Evolutionary conservation across 2,329 filamentous ascomycete species (phyloP).

Genomic region (Aspergillus carbonarius): DNA sequence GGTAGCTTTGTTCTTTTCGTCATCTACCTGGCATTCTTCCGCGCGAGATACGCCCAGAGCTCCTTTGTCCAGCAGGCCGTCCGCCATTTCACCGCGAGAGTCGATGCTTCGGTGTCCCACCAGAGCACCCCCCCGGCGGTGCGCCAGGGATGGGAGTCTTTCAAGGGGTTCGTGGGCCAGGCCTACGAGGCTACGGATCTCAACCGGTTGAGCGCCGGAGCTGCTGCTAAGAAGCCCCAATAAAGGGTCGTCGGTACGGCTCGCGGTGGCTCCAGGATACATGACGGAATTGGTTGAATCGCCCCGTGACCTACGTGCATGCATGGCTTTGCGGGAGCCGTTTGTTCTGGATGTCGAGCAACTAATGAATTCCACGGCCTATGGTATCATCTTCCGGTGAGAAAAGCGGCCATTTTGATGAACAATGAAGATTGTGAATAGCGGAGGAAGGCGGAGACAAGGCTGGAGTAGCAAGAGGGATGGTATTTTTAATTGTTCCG

Average conservation of each 20-base stretch:
- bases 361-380: conserved; percentile 6
- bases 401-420: conserved; percentile 4
- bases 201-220: conserved; percentile 65
- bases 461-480: background rate
- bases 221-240: conserved; percentile 49
- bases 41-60: conserved; percentile 86
- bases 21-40: conserved; percentile 89
- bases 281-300: background rate
- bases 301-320: background rate
- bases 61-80: conserved; percentile 86
- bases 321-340: background rate
- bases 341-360: background rate
- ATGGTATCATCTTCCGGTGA: background rate
- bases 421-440: conserved; percentile 1
- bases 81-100: conserved; percentile 66
- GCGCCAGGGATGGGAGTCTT: conserved; percentile 73
- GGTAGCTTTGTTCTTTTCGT: conserved; percentile 84
- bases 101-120: conserved; percentile 79
- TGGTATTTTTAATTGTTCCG: background rate
- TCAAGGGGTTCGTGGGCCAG: conserved; percentile 72
- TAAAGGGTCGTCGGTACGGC: conserved; percentile 27
- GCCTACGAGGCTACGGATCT: conserved; percentile 78
- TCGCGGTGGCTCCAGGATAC: conserved; percentile 1
- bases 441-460: background rate
- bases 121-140: conserved; percentile 82